A percentile compares a stretch with the other conserved stretches of the same genome.
phyloP scores from a whole-genome alignment of 1,139 yeast species.

The Eremothecium sinecaudum region DNA sequence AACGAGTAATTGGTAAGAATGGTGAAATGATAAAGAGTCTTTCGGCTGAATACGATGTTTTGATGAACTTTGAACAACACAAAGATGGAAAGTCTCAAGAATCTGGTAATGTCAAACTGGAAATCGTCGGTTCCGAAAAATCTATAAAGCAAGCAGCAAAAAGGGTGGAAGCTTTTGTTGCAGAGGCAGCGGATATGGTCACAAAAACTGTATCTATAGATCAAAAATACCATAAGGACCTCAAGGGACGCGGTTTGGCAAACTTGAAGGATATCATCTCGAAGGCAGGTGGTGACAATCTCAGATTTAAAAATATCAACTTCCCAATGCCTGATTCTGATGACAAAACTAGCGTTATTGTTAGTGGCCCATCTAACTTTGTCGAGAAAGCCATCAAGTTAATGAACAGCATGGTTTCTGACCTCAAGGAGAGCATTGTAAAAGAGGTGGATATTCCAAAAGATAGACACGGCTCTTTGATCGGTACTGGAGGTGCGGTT shows the following conservation, averaged over 20 bases:
- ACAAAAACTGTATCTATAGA: slow-evolving; percentile 55
- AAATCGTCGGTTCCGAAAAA: slow-evolving; percentile 68
- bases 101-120: slow-evolving; percentile 45
- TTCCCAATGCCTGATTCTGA: slow-evolving; percentile 68
- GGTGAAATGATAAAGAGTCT: slow-evolving; percentile 83
- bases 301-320: slow-evolving; percentile 49
- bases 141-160: slow-evolving; percentile 70
- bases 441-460: slow-evolving; percentile 56
- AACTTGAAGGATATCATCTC: slow-evolving; percentile 64
- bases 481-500: slow-evolving; percentile 74
- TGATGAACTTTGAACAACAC: slow-evolving; percentile 53
- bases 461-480: slow-evolving; percentile 64
- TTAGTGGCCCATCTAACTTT: slow-evolving; percentile 66
- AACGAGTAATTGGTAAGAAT: slow-evolving; percentile 80
- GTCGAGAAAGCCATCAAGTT: slow-evolving; percentile 62
- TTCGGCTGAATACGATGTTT: slow-evolving; percentile 71
- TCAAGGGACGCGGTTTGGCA: slow-evolving; percentile 78
- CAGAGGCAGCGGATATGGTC: slow-evolving; percentile 57
- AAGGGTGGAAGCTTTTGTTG: slow-evolving; percentile 54
- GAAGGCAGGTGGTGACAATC: slow-evolving; percentile 64
- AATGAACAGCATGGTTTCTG: slow-evolving; percentile 55
- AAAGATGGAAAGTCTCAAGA: slow-evolving; percentile 35
- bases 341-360: slow-evolving; percentile 50
- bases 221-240: slow-evolving; percentile 65
- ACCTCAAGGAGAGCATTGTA: slow-evolving; percentile 53